Conservation (phyloP, 345 rosid species). For the Stellera chamaejasme region DNA sequence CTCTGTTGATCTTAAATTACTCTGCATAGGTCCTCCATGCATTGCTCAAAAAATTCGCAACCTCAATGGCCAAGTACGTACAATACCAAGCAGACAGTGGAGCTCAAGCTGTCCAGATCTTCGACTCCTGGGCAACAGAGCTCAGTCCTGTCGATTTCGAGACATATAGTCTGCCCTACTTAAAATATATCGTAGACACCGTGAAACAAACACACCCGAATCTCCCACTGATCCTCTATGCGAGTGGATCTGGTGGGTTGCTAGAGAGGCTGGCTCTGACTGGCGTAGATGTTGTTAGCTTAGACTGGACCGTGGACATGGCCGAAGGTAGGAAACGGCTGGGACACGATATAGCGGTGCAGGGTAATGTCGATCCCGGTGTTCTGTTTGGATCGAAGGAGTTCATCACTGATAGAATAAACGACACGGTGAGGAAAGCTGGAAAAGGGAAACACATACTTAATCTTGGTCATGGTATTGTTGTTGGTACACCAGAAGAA, state of each 20-base stretch:
- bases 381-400: constrained; percentile 87
- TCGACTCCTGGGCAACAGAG: constrained; percentile 98
- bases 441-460: constrained; percentile 81
- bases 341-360: constrained; percentile 74
- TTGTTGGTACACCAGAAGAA: constrained; percentile 92
- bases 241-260: constrained; percentile 94
- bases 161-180: constrained; percentile 82
- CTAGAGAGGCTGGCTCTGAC: constrained; percentile 83
- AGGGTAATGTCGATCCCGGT: constrained; percentile 93
- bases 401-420: constrained; percentile 76
- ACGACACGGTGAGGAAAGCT: constrained; percentile 84
- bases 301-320: constrained; percentile 99
- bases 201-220: constrained; percentile 80
- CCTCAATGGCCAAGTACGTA: constrained; percentile 82
- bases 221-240: constrained; percentile 84
- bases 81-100: constrained; percentile 81
- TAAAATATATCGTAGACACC: constrained; percentile 75
- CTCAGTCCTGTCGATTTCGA: constrained; percentile 96
- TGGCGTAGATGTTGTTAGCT: constrained; percentile 90
- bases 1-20: constrained; percentile 6
- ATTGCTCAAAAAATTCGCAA: constrained; percentile 73
- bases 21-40: constrained; percentile 65
- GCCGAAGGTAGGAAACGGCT: constrained; percentile 87
- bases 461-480: constrained; percentile 93
- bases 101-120: constrained; percentile 97